phyloP scores from a whole-genome alignment of 768 basidiomycete species.

The Symmetrospora coprosmae region DNA sequence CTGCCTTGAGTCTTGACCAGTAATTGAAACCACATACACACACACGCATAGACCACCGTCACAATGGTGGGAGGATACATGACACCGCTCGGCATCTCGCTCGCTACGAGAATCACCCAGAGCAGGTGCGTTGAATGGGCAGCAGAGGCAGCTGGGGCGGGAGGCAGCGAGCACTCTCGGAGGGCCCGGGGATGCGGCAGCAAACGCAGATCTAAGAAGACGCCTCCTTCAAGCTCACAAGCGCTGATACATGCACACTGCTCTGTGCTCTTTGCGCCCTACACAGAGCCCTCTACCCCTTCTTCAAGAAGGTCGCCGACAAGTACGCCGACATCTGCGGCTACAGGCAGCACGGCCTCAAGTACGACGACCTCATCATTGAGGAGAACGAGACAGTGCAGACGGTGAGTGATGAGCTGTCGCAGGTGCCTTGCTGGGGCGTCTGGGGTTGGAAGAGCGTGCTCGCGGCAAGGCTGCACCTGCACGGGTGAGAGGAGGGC shows the following conservation, averaged over 20 bases:
- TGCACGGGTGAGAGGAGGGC: too few relatives aligned
- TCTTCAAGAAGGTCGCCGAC: conserved; percentile 61
- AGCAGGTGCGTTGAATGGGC: neutral
- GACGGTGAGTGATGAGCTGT: conserved; percentile 48
- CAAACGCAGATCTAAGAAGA: neutral
- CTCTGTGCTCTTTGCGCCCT: too few relatives aligned
- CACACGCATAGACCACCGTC: too few relatives aligned
- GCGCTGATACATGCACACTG: neutral
- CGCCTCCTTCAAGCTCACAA: too few relatives aligned
- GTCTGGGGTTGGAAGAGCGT: neutral
- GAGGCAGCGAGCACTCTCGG: neutral
- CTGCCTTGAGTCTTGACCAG: neutral
- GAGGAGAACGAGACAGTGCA: conserved; percentile 68
- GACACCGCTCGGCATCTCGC: conserved; percentile 13
- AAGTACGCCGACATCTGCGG: conserved; percentile 70
- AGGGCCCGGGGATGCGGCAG: neutral
- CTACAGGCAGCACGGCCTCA: conserved; percentile 70
- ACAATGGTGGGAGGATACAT: neutral
- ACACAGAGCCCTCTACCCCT: conserved; percentile 50
- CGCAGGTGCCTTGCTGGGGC: neutral
- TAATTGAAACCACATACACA: too few relatives aligned
- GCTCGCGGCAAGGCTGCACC: too few relatives aligned
- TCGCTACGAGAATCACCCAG: neutral
- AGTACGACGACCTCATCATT: conserved; percentile 76
- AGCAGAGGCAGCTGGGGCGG: neutral